Conservation (phyloP, 345 rosid species). For the Populus deltoides region DNA sequence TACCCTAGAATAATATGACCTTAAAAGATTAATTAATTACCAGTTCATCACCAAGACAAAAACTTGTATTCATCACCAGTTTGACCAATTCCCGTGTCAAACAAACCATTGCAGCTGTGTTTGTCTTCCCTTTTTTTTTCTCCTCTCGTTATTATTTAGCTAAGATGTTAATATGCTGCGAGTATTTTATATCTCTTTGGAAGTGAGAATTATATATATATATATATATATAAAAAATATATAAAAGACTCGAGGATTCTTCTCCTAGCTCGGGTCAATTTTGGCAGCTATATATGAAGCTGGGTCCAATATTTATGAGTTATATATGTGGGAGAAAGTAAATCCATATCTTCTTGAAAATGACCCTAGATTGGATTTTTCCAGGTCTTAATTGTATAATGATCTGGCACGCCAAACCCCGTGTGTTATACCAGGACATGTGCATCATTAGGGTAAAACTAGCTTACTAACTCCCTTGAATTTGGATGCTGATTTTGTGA, state of each 20-base stretch:
- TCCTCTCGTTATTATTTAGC: too few relatives aligned
- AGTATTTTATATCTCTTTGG: not conserved
- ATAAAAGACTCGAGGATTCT: not conserved
- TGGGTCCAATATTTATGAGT: not conserved
- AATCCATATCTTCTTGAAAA: slow-evolving; percentile 13
- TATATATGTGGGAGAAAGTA: not conserved
- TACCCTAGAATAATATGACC: too few relatives aligned
- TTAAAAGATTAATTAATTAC: too few relatives aligned
- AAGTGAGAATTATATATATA: not conserved
- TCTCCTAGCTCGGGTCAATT: not conserved
- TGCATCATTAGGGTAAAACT: not conserved
- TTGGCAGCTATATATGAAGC: not conserved
- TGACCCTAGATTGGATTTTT: not conserved
- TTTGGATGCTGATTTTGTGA: not conserved
- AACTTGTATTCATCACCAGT: too few relatives aligned
- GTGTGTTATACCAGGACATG: not conserved
- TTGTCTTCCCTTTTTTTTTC: too few relatives aligned
- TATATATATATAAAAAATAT: too few relatives aligned
- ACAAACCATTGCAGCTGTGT: not conserved
- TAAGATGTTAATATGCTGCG: too few relatives aligned
- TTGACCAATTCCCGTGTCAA: too few relatives aligned
- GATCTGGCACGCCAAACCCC: not conserved
- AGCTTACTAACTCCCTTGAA: slow-evolving; percentile 7
- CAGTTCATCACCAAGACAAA: too few relatives aligned
- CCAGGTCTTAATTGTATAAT: not conserved